These are phyloP conservation scores for Ilex asprella DNA, from an alignment of 257 asterid species.

Conservation along the genomic window DNA sequence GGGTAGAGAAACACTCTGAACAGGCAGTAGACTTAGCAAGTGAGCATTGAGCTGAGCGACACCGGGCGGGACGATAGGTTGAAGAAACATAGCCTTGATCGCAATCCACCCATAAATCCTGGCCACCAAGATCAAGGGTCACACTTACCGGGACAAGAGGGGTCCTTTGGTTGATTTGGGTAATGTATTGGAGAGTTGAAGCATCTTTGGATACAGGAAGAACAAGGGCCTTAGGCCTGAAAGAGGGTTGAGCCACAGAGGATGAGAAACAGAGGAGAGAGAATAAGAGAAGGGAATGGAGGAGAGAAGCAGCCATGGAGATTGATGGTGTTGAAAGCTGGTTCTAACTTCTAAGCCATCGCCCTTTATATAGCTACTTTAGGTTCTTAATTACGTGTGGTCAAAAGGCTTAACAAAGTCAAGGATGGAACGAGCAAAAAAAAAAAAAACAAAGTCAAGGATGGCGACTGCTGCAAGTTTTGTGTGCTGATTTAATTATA, in stretches of 20 bases:
- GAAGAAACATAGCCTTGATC: slow-evolving; percentile 48
- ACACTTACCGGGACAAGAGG: slow-evolving; percentile 21
- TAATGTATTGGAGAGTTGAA: slow-evolving; percentile 29
- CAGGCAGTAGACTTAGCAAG: slow-evolving; percentile 28
- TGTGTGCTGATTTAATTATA: no score
- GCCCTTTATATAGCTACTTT: no score
- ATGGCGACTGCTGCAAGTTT: no score
- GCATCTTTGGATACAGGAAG: slow-evolving; percentile 33
- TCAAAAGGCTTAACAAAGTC: no score
- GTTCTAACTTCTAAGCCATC: no score
- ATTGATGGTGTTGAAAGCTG: no score
- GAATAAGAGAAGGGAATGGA: slow-evolving; percentile 1
- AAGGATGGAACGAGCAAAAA: no score
- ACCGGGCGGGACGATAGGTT: slow-evolving; percentile 42
- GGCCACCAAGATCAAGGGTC: slow-evolving; percentile 34
- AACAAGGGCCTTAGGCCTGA: background rate
- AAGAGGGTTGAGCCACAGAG: slow-evolving; percentile 16
- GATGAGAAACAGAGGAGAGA: slow-evolving; percentile 10
- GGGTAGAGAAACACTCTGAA: slow-evolving; percentile 32
- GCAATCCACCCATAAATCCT: slow-evolving; percentile 31
- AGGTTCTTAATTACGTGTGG: no score
- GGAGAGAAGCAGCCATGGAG: slow-evolving; percentile 19
- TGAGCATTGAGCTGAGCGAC: slow-evolving; percentile 52
- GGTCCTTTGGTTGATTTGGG: slow-evolving; percentile 39
- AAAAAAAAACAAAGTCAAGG: no score